Evolutionary conservation across 2,329 filamentous ascomycete genomes (phyloP).

Genomic region (Ilyonectria mors-panacis): DNA sequence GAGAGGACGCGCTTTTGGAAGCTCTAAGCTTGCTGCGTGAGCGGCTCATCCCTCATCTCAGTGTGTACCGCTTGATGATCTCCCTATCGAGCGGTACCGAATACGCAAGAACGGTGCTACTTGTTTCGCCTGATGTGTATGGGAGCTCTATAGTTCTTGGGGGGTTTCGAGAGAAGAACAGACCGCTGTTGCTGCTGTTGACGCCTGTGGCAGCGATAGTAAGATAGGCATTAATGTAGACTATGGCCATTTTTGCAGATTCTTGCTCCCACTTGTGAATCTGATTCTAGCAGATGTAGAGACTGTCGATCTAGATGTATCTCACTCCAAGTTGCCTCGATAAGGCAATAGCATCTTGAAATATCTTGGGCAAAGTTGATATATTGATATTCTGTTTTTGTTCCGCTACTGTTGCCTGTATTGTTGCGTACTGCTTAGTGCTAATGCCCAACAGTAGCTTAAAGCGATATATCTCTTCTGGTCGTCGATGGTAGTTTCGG

Average conservation of each 20-base stretch:
- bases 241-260: constrained; percentile 14
- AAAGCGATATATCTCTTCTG: constrained; percentile 22
- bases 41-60: constrained; percentile 19
- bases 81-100: constrained; percentile 17
- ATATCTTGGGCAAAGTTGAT: constrained; percentile 9
- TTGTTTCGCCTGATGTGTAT: neutral
- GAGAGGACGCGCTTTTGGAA: constrained; percentile 42
- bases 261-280: constrained; percentile 20
- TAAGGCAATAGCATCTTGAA: constrained; percentile 23
- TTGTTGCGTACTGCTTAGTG: constrained; percentile 19
- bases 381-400: constrained; percentile 14
- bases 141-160: neutral
- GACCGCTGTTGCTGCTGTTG: neutral
- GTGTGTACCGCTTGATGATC: constrained; percentile 14
- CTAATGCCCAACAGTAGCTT: constrained; percentile 30
- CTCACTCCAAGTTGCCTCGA: constrained; percentile 9
- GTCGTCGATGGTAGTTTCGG: neutral
- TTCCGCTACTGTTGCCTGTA: constrained; percentile 2
- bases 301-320: constrained; percentile 28
- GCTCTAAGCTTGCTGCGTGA: constrained; percentile 34
- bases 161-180: constrained; percentile 10
- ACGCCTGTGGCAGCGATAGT: constrained; percentile 13
- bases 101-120: neutral
- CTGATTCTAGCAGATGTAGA: constrained; percentile 28
- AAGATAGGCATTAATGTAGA: constrained; percentile 24